Base-by-base conservation (phyloP, 768 basidiomycete genomes). In the Tricholoma furcatifolium region DNA sequence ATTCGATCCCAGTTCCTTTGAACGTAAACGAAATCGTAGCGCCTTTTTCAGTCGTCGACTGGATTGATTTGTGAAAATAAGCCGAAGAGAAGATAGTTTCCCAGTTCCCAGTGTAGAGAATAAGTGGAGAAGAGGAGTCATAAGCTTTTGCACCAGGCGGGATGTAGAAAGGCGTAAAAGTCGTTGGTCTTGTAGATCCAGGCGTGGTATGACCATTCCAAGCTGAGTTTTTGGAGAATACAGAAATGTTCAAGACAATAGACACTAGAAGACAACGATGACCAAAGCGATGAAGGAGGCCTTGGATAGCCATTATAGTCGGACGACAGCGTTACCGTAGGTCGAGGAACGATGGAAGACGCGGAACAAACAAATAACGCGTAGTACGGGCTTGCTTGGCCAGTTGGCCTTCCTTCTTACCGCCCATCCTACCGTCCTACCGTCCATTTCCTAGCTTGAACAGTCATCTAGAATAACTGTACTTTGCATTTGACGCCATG, bases 1-100 rank as follows among this genome's bases (percentile, higher is more conserved):
- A 87, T 67, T 91, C 89, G 57, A 91, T 75, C 1, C 87, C 87
- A 11, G 84, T 86, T 12, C 88, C 89, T n/a, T 71, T 71, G 67
- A 90, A 90, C 2, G 76, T 73, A 67, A 90, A 79, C 2, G 72
- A 71, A 42, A 80, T 70, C 3, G 77, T 68, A 10, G 87, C 81
- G 43, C 74, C 74, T 15, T 67, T 67, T 42, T 77, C 66, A 12
- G 71, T 67, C 0, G 85, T 85, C 62, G 74, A 76, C 12, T 74
- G 77, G 31, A 81, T 67, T 12, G 82, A 78, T 14, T 77, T 73
- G 17, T 76, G 69, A 27, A 81, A 64, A 60, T 81, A 85, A 32
- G 72, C 67, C 1, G 67, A 64, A 0, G 85, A 85, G 60, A 74
- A 82, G 1, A 74, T 65, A 23, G 81, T 77, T 7, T 63, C 64